Conservation (phyloP, 2,329 filamentous ascomycete genomes). For the Purpureocillium takamizusanense region DNA sequence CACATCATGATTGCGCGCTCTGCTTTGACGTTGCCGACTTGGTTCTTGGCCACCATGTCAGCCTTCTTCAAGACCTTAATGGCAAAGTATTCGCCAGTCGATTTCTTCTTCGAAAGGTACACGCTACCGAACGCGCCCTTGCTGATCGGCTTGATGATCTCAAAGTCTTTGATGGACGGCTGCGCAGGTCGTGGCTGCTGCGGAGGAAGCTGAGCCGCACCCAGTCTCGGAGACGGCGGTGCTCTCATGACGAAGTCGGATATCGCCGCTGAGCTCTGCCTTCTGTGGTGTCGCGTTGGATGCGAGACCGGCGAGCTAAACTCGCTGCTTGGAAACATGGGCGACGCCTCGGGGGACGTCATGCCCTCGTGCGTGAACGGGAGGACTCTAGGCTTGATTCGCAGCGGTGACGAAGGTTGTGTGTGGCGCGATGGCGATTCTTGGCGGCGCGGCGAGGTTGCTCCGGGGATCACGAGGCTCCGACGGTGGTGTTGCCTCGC, state of each 20-base stretch:
- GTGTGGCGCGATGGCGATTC: slow-evolving; percentile 76
- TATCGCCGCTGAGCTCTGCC: slow-evolving; percentile 84
- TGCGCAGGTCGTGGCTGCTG: slow-evolving; percentile 85
- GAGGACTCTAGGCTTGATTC: slow-evolving; percentile 71
- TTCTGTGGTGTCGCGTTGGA: slow-evolving; percentile 60
- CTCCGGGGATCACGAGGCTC: slow-evolving; percentile 73
- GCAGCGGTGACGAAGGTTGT: slow-evolving; percentile 77
- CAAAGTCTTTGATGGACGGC: slow-evolving; percentile 97
- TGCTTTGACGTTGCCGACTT: slow-evolving; percentile 97
- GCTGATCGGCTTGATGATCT: slow-evolving; percentile 98
- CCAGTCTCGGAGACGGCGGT: slow-evolving; percentile 75
- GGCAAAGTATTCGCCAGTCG: slow-evolving; percentile 94
- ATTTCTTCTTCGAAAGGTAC: slow-evolving; percentile 97
- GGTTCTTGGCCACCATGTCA: slow-evolving; percentile 99
- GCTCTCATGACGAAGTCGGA: slow-evolving; percentile 58
- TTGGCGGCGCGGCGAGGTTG: slow-evolving; percentile 73
- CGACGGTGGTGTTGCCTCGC: slow-evolving; percentile 76
- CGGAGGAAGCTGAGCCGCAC: slow-evolving; percentile 65
- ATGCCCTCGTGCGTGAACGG: slow-evolving; percentile 54
- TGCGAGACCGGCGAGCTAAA: slow-evolving; percentile 65
- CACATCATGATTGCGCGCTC: slow-evolving; percentile 99
- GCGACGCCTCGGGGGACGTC: slow-evolving; percentile 81
- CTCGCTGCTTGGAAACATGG: slow-evolving; percentile 74
- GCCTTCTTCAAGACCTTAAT: slow-evolving; percentile 98
- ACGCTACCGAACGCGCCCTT: slow-evolving; percentile 98